Evolutionary conservation across 208 protist genomes (phyloP), one percentile per base, ranked within the genome.

Genomic region (Acanthamoeba culbertsoni): DNA sequence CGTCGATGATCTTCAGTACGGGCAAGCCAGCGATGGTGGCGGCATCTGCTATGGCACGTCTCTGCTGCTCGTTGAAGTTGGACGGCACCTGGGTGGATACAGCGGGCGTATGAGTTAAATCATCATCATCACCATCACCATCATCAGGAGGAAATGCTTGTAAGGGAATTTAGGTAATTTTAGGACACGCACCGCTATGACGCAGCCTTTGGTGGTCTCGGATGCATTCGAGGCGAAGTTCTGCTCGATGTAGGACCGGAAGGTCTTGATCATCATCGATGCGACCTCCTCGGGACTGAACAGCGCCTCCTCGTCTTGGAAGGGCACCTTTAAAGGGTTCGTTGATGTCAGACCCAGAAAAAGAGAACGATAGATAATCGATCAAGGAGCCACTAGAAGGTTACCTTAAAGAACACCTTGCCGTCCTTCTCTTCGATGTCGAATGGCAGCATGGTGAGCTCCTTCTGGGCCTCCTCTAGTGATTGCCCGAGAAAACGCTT

Each of bases 381-480:
- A n/a, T 71, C 12, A 71, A 71, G 62, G 35, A n/a, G 59, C 14
- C 26, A 33, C 14, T 28, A 68, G 28, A 28, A 33, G 28, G 31
- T 0, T n/a, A 75, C 65, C 65, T 75, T 79, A 48, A 88, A 63
- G 16, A 43, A n/a, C 10, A 43, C 43, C 14, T 40, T 65, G 79
- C 51, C 79, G 37, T 88, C 48, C 79, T 40, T 65, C 10, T 55
- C 43, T 40, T 37, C 79, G 8, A 62, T 35, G 10, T 63, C 48
- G 48, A 88, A 88, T 28, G 79, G 79, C 79, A 88, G 37, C 79
- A 88, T 88, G 43, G 28, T 43, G 20, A 88, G 79, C 79, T 88
- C 79, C 48, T 55, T 63, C 31, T 55, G 43, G 6, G 79, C 79
- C 26, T 88, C 79, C 18, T 88, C 79, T 35, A 65, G 16, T 10